phyloP scores from a whole-genome alignment of 164 flowering plant genomes.

The Magnolia kwangsiensis region DNA sequence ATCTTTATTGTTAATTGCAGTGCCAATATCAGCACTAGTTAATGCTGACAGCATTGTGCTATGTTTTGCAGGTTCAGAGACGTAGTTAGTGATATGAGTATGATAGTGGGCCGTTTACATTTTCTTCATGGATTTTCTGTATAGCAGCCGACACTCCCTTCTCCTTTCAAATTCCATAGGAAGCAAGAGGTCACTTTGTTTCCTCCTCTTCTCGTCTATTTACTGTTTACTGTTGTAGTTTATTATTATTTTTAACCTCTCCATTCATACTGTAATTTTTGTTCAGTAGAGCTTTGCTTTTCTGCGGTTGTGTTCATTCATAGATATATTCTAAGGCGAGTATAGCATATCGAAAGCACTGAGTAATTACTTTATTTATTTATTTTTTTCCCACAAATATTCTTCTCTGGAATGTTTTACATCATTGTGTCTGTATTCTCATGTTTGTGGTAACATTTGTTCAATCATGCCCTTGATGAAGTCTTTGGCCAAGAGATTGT shows the following conservation, averaged over 20 bases:
- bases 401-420: too few species aligned
- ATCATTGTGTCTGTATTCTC: too few species aligned
- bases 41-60: background rate
- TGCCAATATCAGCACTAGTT: background rate
- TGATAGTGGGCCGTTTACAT: background rate
- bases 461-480: too few species aligned
- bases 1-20: too few species aligned
- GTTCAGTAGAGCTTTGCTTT: background rate
- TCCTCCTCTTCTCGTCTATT: background rate
- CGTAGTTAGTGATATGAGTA: background rate
- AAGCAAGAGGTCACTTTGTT: background rate
- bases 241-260: background rate
- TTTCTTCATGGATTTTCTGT: background rate
- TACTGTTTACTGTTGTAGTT: constrained; percentile 1
- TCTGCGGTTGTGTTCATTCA: background rate
- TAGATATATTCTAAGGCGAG: too few species aligned
- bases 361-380: too few species aligned
- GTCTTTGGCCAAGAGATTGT: too few species aligned
- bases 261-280: background rate
- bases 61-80: background rate
- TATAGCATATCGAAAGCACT: too few species aligned
- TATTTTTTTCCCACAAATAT: too few species aligned
- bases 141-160: background rate
- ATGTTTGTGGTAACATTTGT: too few species aligned
- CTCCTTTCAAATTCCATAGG: background rate